These are phyloP conservation scores for Spergularia marina DNA, from an alignment of 148 eudicot genomes.

Conservation along the genomic window DNA sequence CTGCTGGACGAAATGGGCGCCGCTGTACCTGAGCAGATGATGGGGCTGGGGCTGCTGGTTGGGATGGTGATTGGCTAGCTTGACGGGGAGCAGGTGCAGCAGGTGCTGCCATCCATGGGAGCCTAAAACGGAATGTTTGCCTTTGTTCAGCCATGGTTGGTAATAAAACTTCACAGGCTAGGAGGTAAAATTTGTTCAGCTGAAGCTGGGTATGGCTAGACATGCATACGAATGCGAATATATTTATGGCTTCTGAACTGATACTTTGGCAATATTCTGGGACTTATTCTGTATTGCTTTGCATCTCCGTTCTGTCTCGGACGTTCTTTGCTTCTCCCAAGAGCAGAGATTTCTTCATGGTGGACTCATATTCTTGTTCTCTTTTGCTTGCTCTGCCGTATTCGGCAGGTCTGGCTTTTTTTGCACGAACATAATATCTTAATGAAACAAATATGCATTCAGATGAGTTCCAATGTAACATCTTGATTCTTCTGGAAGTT, in stretches of 20 bases:
- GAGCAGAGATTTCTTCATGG: slow-evolving; percentile 13
- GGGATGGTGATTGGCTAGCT: slow-evolving; percentile 13
- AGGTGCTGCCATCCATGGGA: slow-evolving; percentile 42
- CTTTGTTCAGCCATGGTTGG: slow-evolving; percentile 44
- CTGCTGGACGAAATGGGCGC: slow-evolving; percentile 18
- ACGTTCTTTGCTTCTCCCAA: slow-evolving; percentile 20
- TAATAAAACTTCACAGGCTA: not conserved
- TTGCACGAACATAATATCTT: not conserved
- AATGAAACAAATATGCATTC: not conserved
- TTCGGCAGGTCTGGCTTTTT: not conserved
- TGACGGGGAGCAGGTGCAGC: slow-evolving; percentile 23
- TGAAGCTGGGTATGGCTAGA: not conserved
- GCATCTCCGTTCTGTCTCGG: not conserved
- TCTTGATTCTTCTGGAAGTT: not conserved
- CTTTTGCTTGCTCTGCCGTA: slow-evolving; percentile 6
- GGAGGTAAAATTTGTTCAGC: not conserved
- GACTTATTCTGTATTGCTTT: not conserved
- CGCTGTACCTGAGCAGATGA: slow-evolving; percentile 19
- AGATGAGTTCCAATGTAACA: not conserved
- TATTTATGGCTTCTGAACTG: slow-evolving; percentile 27
- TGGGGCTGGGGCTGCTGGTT: slow-evolving; percentile 7
- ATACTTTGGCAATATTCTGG: slow-evolving; percentile 35
- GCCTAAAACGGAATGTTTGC: slow-evolving; percentile 45
- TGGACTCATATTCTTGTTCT: slow-evolving; percentile 8
- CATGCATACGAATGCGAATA: not conserved